Conservation (phyloP, 495 filamentous ascomycete species). For the Xanthoparmelia taractica region DNA sequence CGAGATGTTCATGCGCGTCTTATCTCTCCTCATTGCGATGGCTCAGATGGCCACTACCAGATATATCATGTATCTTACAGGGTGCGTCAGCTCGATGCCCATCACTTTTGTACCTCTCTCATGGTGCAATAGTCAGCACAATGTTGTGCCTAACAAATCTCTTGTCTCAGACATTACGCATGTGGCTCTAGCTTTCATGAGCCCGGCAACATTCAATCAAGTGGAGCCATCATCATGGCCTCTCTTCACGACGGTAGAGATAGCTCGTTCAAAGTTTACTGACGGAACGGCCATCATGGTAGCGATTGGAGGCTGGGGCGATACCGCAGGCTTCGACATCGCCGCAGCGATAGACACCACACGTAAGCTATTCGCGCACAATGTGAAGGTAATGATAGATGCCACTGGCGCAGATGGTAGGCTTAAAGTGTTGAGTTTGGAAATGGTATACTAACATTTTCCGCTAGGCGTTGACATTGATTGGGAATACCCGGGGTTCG, state of each 20-base stretch:
- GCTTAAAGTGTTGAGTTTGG: background rate
- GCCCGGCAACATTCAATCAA: conserved; percentile 51
- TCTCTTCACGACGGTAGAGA: conserved; percentile 51
- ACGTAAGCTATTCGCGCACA: conserved; percentile 53
- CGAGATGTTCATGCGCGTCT: background rate
- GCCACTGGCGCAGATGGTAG: conserved; percentile 54
- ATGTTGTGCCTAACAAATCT: conserved; percentile 39
- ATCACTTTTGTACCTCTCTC: background rate
- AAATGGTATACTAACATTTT: conserved; percentile 9
- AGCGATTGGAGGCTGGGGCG: conserved; percentile 70
- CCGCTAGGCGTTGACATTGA: conserved; percentile 59
- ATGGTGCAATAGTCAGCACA: conserved; percentile 41
- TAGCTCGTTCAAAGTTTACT: conserved; percentile 50
- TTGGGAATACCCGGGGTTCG: conserved; percentile 69
- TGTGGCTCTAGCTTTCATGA: conserved; percentile 63
- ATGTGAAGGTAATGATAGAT: conserved; percentile 55
- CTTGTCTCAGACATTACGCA: conserved; percentile 49
- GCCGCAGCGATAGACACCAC: conserved; percentile 48
- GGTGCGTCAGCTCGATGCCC: conserved; percentile 30
- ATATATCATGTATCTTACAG: conserved; percentile 55
- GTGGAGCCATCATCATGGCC: conserved; percentile 45
- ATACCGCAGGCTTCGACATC: conserved; percentile 52
- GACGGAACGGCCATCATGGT: conserved; percentile 57
- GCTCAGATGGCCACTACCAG: conserved; percentile 18
- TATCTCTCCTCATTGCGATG: background rate